Conservation (phyloP, 345 rosid genomes). For the Rhodomyrtus tomentosa region DNA sequence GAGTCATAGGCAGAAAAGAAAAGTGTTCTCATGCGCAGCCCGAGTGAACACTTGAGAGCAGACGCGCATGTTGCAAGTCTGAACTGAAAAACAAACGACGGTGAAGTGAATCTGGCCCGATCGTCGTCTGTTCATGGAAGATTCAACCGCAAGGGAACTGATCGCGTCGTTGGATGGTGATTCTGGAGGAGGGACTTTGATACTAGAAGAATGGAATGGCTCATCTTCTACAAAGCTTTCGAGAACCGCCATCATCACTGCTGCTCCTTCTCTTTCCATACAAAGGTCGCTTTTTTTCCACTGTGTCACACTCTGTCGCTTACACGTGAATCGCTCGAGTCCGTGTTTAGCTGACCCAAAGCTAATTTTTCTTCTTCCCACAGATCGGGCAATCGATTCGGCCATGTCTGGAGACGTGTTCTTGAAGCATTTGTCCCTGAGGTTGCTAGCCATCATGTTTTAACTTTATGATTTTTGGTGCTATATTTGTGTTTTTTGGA, state of each 20-base stretch:
- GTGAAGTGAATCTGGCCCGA: background rate
- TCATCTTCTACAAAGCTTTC: conserved; percentile 64
- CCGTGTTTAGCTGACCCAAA: background rate
- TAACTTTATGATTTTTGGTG: background rate
- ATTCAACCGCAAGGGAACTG: background rate
- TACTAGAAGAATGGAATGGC: conserved; percentile 75
- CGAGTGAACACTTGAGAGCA: background rate
- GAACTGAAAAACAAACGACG: background rate
- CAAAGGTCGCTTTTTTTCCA: conserved; percentile 25
- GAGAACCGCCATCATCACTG: conserved; percentile 52
- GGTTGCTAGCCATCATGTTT: conserved; percentile 18
- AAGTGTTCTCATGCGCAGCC: too few species aligned
- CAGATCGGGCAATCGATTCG: conserved; percentile 57
- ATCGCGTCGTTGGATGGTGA: background rate
- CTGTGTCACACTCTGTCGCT: background rate
- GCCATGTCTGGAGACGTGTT: conserved; percentile 68
- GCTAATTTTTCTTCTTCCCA: background rate
- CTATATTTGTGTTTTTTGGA: background rate
- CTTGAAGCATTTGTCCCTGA: conserved; percentile 92
- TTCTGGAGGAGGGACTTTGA: background rate
- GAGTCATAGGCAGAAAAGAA: too few species aligned
- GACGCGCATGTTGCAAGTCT: background rate
- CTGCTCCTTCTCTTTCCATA: conserved; percentile 46
- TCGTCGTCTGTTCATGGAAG: background rate
- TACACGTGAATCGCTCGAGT: background rate